A percentile compares a stretch with the other conserved stretches of the same genome.
Evolutionary conservation across 768 basidiomycete genomes (phyloP).

Genomic region (Termitomyces sp.): DNA sequence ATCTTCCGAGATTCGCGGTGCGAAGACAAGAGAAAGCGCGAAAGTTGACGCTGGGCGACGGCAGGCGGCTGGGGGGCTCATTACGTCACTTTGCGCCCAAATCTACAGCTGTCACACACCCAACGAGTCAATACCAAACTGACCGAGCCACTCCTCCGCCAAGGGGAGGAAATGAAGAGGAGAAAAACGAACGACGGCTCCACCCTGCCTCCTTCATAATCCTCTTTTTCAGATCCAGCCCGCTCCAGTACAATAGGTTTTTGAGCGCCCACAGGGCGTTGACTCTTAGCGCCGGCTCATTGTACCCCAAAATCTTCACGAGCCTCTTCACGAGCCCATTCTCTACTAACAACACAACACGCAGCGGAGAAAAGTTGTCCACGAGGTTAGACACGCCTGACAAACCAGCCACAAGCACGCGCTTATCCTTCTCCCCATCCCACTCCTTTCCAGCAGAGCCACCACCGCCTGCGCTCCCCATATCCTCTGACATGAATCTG

Average conservation of each 20-base stretch:
- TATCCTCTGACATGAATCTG: background rate
- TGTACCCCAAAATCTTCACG: background rate
- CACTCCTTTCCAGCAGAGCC: background rate
- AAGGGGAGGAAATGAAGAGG: background rate
- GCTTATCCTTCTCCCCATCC: constrained; percentile 46
- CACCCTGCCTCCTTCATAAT: constrained; percentile 70
- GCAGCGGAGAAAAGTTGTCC: constrained; percentile 74
- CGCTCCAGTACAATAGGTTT: constrained; percentile 67
- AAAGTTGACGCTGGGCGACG: no score
- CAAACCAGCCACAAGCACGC: constrained; percentile 68
- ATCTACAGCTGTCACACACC: no score
- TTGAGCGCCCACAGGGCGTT: constrained; percentile 87
- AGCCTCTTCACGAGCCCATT: constrained; percentile 65
- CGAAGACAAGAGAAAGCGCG: no score
- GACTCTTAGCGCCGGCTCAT: constrained; percentile 18
- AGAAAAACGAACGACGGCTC: constrained; percentile 48
- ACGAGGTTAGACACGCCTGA: constrained; percentile 82
- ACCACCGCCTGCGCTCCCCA: background rate
- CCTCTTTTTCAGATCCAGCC: constrained; percentile 52
- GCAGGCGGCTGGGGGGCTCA: no score
- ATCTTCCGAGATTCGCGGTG: no score
- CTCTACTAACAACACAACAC: constrained; percentile 53
- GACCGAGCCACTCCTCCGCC: background rate
- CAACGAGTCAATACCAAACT: background rate
- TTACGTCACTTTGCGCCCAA: no score